A percentile compares a stretch with the other conserved stretches of the same genome.
These are phyloP conservation scores for Mucor indicus DNA, from an alignment of 371 early-diverging fungal species.

Conservation along the genomic window DNA sequence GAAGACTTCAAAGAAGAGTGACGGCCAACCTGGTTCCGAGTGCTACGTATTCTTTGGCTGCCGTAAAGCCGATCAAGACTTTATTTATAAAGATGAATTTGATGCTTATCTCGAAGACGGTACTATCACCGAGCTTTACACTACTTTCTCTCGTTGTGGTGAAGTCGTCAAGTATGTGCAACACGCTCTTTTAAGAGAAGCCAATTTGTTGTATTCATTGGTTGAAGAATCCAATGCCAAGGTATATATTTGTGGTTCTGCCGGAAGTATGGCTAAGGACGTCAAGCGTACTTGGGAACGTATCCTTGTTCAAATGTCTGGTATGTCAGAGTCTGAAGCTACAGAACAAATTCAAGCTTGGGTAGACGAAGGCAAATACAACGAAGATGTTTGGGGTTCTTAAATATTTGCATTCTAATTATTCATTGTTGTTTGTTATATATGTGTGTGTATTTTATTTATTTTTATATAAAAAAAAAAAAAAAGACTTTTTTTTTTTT, in stretches of 20 bases:
- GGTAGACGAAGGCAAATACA: conserved; percentile 14
- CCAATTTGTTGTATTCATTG: conserved; percentile 10
- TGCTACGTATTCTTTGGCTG: conserved; percentile 71
- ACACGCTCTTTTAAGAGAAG: conserved; percentile 18
- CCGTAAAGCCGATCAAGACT: conserved; percentile 63
- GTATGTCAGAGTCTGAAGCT: conserved; percentile 13
- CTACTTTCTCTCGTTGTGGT: conserved; percentile 66
- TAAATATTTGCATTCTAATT: too few relatives aligned
- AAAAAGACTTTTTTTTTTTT: too few relatives aligned
- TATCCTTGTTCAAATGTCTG: neutral
- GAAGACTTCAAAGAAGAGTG: neutral
- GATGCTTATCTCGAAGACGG: conserved; percentile 40
- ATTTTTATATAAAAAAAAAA: too few relatives aligned
- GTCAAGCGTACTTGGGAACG: conserved; percentile 17
- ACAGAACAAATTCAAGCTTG: neutral
- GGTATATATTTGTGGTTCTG: conserved; percentile 18
- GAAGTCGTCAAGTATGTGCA: conserved; percentile 19
- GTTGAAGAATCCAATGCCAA: conserved; percentile 5
- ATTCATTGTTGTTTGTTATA: too few relatives aligned
- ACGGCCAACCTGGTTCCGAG: conserved; percentile 3
- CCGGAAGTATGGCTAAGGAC: conserved; percentile 17
- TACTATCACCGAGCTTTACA: conserved; percentile 39
- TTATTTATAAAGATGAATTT: conserved; percentile 63
- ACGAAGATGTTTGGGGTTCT: conserved; percentile 36
- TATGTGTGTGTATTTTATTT: too few relatives aligned